Base-by-base conservation (phyloP, 2,329 filamentous ascomycete genomes). In the Aureobasidium vineae region DNA sequence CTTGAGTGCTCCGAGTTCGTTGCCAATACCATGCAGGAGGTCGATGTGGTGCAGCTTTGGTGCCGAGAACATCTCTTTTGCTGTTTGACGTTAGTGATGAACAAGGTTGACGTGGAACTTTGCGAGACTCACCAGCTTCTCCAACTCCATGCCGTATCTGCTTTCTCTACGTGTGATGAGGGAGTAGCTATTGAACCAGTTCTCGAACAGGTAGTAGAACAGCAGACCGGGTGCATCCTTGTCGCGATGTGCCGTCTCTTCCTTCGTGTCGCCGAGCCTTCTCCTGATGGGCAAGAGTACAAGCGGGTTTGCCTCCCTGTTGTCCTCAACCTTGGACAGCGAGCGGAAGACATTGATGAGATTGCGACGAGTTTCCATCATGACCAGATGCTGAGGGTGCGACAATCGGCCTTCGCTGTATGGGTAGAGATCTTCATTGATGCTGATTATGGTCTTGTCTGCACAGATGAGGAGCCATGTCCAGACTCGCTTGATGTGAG, bases 391-490 rank as follows among this genome's bases (percentile, higher is more conserved):
- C 60, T 85, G 71, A 70, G 81, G 63, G 43, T 72, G 68, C 26
- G 77, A 76, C 19, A 80, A 67, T 52, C 75, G 74, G 16, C 76
- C 72, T 26, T 68, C 68, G 43, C 49, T 56, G 53, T 68, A 56
- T 0, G 81, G 80, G 53, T 79, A 83, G 0, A 80, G 80, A 66
- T 83, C 80, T 73, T 91, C 89, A 66, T 90, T 85, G 47, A 92
- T 85, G 0, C 88, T 88, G 63, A 92, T 83, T 43, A 91, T 83
- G 0, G 89, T 91, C 84, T 84, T 81, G 72, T 91, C 88, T 70
- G 87, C 81, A 69, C 86, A 90, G 10, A 91, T 75, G 4, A 90
- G 78, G 5, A 91, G 80, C 90, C 89, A 92, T 23, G 87, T 88
- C 88, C 88, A 92, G 8, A 88, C 76, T 28, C 86, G 76, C 68